Evolutionary conservation across 78 protist species (phyloP), one percentile per base, ranked within the genome.

Genomic region (Polysphondylium violaceum): DNA sequence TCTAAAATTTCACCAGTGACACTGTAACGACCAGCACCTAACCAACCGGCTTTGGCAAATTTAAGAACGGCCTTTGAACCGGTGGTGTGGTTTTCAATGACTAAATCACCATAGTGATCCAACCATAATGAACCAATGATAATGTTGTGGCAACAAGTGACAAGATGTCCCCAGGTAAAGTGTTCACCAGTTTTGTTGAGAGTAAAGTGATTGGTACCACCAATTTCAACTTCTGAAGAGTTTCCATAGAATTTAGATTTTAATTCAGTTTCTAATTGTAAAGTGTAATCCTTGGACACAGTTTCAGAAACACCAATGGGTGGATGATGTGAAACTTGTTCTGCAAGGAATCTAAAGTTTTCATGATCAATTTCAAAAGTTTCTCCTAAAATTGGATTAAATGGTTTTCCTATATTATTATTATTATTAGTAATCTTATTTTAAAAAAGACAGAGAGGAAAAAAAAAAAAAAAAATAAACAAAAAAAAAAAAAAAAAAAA

Each of bases 291-390:
- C 1, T 51, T 72, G 9, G 87, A 29, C 2, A 17, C 51, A 33
- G 94, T 78, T 40, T 88, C 79, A 25, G 86, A 65, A 9, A 78
- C 94, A 75, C 94, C 94, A 73, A 88, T 88, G 83, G 93, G 94
- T 69, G 94, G 94, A 40, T 88, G 94, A 72, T 88, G 94, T 27
- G 69, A 44, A 25, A 88, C 94, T 72, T 88, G 87, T 67, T 75
- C 87, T 21, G 94, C 79, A 75, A 75, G 43, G 75, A 87, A 74
- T 36, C 31, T 88, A 51, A 47, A 79, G 7, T 83, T 74, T 38
- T 83, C 53, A 19, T 68, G 81, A 33, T 33, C 78, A 75, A 88
- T 73, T 67, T 88, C 94, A 72, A 78, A 88, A 21, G 94, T 88
- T 72, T 88, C 94, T 50, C 94, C 94, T 53, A 88, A 65, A 67